Evolutionary conservation across 768 basidiomycete genomes (phyloP), one percentile per base, ranked within the genome.

Genomic region (Xerocomus spinulosus): DNA sequence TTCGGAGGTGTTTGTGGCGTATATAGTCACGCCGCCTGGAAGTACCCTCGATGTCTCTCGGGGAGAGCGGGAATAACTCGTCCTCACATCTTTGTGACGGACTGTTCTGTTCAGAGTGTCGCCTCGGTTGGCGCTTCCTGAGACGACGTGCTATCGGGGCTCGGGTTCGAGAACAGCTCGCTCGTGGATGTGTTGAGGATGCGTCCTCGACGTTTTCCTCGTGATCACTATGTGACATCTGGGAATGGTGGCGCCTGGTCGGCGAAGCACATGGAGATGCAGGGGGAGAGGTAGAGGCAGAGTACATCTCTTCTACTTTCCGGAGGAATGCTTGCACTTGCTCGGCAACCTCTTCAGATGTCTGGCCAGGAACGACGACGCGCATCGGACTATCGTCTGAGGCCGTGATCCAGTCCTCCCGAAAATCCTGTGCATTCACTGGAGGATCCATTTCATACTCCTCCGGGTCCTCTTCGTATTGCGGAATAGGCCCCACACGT

Each of bases 351-450:
- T 62, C 38, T 51, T 51, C 60, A 5, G 46, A 15, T 4, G 58
- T 57, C 54, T 68, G 69, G 10, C 70, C 68, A 30, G 73, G 72
- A 3, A 71, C 68, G 15, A 74, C 54, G 28, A 72, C 54, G 6
- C 73, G 63, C 17, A 59, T 55, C 28, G 73, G 70, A 4, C 34
- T 40, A 17, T 59, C 58, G 9, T 70, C 64, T 44, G 75, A 57
- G 8, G 61, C 61, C 9, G 58, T 59, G 2, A 65, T 62, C 72
- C 73, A 74, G 26, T 60, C 59, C 10, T 59, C 60, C 40, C 63
- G 57, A 50, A 73, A 66, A 21, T 65, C 64, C 18, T 67, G 59
- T 3, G 56, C 52, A 10, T 65, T 60, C 18, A 72, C 61, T 0
- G 73, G 68, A 9, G 65, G 68, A 3, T 64, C 58, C 8, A 55